Conservation (phyloP, 2,329 filamentous ascomycete genomes). For the Talaromyces sp. region DNA sequence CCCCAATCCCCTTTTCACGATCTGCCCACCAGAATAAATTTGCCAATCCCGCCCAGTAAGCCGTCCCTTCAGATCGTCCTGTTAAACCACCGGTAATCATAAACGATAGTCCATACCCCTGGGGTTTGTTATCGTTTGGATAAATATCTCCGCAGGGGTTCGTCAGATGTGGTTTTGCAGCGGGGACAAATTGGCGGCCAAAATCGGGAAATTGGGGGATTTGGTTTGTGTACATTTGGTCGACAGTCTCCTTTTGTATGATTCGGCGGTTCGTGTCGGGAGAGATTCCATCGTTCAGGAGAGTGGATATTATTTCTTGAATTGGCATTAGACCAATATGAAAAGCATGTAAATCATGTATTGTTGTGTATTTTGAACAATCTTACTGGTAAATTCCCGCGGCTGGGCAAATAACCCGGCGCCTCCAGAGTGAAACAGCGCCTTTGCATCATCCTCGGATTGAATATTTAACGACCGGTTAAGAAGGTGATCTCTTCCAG, state of each 20-base stretch:
- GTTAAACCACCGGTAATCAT: conserved; percentile 48
- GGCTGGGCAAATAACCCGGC: background rate
- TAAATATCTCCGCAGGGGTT: conserved; percentile 49
- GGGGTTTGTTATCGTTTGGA: conserved; percentile 39
- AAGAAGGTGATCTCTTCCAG: background rate
- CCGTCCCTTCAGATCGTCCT: conserved; percentile 49
- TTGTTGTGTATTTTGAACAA: background rate
- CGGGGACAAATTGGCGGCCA: conserved; percentile 39
- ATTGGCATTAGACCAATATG: background rate
- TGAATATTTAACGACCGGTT: background rate
- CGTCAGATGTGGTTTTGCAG: conserved; percentile 46
- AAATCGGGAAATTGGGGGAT: conserved; percentile 53
- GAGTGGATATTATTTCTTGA: conserved; percentile 52
- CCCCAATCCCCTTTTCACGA: conserved; percentile 53
- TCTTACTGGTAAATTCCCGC: background rate
- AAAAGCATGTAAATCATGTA: background rate
- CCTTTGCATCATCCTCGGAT: background rate
- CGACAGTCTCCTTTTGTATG: conserved; percentile 53
- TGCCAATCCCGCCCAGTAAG: conserved; percentile 54
- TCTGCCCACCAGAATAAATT: conserved; percentile 62
- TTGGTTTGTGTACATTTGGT: conserved; percentile 62
- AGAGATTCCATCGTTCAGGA: conserved; percentile 61
- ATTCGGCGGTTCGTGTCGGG: conserved; percentile 52
- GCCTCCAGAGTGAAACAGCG: conserved; percentile 1
- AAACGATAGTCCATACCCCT: conserved; percentile 61